These are phyloP conservation scores for Eustoma russellianum DNA, from an alignment of 257 asterid genomes.

Conservation along the genomic window DNA sequence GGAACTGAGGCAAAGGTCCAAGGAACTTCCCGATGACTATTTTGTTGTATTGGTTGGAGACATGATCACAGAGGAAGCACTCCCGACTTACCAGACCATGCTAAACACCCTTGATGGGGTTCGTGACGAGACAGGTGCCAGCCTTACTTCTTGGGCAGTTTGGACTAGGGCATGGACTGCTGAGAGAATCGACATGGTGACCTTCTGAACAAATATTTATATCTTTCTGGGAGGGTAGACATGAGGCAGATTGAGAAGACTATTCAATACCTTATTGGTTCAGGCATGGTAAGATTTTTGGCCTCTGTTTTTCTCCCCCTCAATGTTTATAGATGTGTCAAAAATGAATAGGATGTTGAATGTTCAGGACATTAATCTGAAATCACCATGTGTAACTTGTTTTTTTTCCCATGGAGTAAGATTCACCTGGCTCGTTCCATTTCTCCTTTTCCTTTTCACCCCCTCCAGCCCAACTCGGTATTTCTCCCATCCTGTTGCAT, in stretches of 20 bases:
- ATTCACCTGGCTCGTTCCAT: no score
- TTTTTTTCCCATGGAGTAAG: no score
- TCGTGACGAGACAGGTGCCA: constrained; percentile 73
- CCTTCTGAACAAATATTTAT: constrained; percentile 56
- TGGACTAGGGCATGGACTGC: constrained; percentile 70
- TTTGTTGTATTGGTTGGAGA: constrained; percentile 56
- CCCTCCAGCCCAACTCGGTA: no score
- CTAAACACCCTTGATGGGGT: constrained; percentile 67
- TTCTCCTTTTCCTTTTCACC: no score
- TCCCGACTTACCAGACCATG: constrained; percentile 81
- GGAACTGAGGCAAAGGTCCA: constrained; percentile 63
- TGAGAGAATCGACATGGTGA: constrained; percentile 69
- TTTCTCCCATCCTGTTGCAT: no score
- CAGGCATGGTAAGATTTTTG: constrained; percentile 32
- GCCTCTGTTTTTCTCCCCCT: neutral
- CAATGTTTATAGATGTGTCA: neutral
- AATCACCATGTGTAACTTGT: no score
- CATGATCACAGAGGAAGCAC: constrained; percentile 64
- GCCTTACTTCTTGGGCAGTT: constrained; percentile 56
- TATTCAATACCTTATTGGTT: constrained; percentile 54
- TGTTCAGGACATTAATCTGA: no score
- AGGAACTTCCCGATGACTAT: constrained; percentile 52
- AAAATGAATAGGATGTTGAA: neutral
- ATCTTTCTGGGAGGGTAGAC: constrained; percentile 65
- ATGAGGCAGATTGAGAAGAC: constrained; percentile 62